phyloP scores from a whole-genome alignment of 2,329 filamentous ascomycete species.

The Penicillium brevicompactum region DNA sequence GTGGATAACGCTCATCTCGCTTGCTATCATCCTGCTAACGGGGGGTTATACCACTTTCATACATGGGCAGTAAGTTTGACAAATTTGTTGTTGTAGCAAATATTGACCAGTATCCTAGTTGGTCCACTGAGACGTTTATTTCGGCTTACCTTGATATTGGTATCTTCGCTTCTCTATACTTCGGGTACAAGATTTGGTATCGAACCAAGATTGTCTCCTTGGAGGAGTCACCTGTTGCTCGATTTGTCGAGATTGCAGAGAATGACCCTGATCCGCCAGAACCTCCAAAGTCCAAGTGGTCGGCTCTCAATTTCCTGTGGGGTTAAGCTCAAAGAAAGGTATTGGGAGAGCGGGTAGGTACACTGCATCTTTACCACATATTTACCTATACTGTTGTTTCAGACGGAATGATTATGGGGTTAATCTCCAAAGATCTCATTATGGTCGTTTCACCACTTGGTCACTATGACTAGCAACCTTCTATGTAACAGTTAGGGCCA shows the following conservation, averaged over 20 bases:
- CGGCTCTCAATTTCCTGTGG: slow-evolving; percentile 10
- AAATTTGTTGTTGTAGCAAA: background rate
- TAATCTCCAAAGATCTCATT: slow-evolving; percentile 10
- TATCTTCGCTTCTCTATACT: slow-evolving; percentile 55
- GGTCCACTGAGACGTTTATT: slow-evolving; percentile 60
- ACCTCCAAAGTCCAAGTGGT: slow-evolving; percentile 7
- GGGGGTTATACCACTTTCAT: slow-evolving; percentile 62
- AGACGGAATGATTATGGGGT: background rate
- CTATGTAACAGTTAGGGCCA: slow-evolving; percentile 10
- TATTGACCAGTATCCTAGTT: slow-evolving; percentile 2
- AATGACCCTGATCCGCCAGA: slow-evolving; percentile 16
- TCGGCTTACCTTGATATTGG: slow-evolving; percentile 62
- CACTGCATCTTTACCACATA: background rate
- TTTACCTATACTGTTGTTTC: background rate
- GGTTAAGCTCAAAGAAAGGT: background rate
- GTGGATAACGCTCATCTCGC: slow-evolving; percentile 57
- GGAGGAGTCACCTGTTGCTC: slow-evolving; percentile 22
- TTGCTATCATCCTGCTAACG: slow-evolving; percentile 64
- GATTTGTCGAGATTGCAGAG: slow-evolving; percentile 15
- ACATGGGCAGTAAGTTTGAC: slow-evolving; percentile 10
- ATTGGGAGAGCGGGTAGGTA: background rate
- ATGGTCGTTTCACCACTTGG: slow-evolving; percentile 8
- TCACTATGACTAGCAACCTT: slow-evolving; percentile 10
- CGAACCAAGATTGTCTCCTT: slow-evolving; percentile 34
- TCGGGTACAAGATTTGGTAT: slow-evolving; percentile 41